Evolutionary conservation across 2,329 filamentous ascomycete genomes (phyloP).

Genomic region (Xylariaceae sp.): DNA sequence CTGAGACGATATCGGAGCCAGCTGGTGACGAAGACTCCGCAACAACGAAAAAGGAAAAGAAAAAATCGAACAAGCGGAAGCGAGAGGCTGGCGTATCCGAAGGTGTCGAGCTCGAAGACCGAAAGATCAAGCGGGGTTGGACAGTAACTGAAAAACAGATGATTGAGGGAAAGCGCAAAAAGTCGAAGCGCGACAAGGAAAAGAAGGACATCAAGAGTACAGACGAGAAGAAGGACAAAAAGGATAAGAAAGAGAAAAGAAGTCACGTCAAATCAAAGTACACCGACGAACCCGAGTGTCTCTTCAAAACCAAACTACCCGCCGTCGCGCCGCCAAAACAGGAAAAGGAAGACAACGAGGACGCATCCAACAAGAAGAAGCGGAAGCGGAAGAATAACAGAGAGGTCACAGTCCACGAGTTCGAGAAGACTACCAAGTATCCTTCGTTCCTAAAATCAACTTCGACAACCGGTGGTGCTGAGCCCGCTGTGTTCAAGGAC

Average conservation of each 20-base stretch:
- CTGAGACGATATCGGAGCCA: slow-evolving; percentile 49
- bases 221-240: slow-evolving; percentile 45
- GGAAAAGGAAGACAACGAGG: slow-evolving; percentile 36
- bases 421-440: slow-evolving; percentile 77
- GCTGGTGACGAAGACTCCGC: slow-evolving; percentile 30
- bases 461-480: slow-evolving; percentile 38
- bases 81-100: slow-evolving; percentile 48
- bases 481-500: slow-evolving; percentile 67
- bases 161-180: slow-evolving; percentile 45
- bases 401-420: slow-evolving; percentile 79
- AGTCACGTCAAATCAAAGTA: slow-evolving; percentile 68
- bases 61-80: slow-evolving; percentile 48
- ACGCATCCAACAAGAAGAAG: slow-evolving; percentile 51
- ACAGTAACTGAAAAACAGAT: slow-evolving; percentile 60
- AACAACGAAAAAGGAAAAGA: slow-evolving; percentile 35
- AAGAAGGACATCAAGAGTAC: slow-evolving; percentile 28
- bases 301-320: slow-evolving; percentile 77
- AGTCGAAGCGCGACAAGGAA: slow-evolving; percentile 29
- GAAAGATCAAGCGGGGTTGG: slow-evolving; percentile 88
- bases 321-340: slow-evolving; percentile 28
- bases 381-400: slow-evolving; percentile 55
- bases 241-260: slow-evolving; percentile 53
- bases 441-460: slow-evolving; percentile 72
- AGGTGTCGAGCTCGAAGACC: slow-evolving; percentile 69
- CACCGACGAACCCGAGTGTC: slow-evolving; percentile 73